A percentile compares a stretch with the other conserved stretches of the same genome.
These are phyloP conservation scores for Silene vulgaris DNA, from an alignment of 179 eudicot species.

Conservation along the genomic window DNA sequence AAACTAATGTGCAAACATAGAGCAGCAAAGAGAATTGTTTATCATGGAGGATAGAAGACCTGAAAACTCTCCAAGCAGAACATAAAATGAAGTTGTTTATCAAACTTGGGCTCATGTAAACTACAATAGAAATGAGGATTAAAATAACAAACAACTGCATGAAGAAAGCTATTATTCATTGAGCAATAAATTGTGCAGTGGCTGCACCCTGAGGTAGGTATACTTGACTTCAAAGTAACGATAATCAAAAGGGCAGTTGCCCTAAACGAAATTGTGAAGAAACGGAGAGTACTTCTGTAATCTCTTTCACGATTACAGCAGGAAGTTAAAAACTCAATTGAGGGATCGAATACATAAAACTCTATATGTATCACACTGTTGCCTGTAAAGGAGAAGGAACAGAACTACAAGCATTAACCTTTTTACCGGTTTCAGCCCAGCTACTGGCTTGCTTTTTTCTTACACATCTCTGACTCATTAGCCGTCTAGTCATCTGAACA, in stretches of 20 bases:
- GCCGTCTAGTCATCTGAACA: conserved; percentile 43
- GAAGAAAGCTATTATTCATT: neutral
- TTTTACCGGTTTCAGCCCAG: conserved; percentile 46
- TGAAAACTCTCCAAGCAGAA: too few species aligned
- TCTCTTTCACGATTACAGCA: conserved; percentile 14
- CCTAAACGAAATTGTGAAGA: neutral
- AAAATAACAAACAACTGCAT: neutral
- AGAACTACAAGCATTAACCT: conserved; percentile 29
- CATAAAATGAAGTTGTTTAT: neutral
- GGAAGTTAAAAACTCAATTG: conserved; percentile 8
- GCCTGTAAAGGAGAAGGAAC: neutral
- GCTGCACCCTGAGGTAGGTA: neutral
- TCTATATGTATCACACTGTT: conserved; percentile 10
- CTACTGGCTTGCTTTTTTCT: conserved; percentile 53
- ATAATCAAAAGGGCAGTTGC: conserved; percentile 13
- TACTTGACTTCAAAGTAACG: conserved; percentile 17
- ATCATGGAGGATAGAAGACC: conserved; percentile 3
- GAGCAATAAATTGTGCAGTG: conserved; percentile 4
- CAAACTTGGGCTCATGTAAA: neutral
- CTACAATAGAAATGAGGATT: neutral
- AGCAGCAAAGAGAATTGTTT: neutral
- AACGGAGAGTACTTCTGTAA: conserved; percentile 10
- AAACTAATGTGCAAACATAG: neutral
- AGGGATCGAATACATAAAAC: conserved; percentile 13
- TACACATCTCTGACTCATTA: conserved; percentile 43